Conservation (phyloP, 208 protist species). For the Leishmania guyanensis region DNA sequence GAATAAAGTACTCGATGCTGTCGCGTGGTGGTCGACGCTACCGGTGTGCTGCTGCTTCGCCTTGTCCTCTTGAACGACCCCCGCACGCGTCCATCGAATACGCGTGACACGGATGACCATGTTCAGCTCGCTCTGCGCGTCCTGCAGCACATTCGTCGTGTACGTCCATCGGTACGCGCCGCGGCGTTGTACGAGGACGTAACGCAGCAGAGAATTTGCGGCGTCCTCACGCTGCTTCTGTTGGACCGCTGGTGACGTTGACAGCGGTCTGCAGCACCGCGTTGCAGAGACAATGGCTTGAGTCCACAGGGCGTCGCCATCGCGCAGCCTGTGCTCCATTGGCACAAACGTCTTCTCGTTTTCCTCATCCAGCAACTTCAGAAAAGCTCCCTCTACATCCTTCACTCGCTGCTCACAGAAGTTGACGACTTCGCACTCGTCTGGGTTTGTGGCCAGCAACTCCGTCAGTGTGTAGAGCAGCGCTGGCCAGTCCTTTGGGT, state of each 20-base stretch:
- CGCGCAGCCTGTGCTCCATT: conserved; percentile 3
- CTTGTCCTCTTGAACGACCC: not conserved
- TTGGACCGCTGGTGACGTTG: conserved; percentile 3
- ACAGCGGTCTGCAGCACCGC: conserved; percentile 2
- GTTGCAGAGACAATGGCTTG: conserved; percentile 13
- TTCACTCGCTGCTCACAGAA: conserved; percentile 91
- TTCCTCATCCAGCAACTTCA: conserved; percentile 60
- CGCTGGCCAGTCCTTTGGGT: conserved; percentile 80
- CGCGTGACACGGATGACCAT: conserved; percentile 71
- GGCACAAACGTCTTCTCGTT: conserved; percentile 38
- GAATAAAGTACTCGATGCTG: not conserved
- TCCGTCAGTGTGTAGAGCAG: conserved; percentile 86
- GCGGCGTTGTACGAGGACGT: conserved; percentile 41
- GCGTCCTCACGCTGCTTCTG: conserved; percentile 26
- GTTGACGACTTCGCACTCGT: conserved; percentile 72
- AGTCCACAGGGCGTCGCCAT: conserved; percentile 25
- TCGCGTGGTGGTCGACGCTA: not conserved
- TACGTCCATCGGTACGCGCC: conserved; percentile 47
- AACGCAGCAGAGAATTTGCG: conserved; percentile 18
- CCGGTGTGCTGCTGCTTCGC: not conserved
- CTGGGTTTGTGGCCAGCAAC: conserved; percentile 58
- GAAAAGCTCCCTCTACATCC: conserved; percentile 78
- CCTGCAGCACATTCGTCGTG: conserved; percentile 44
- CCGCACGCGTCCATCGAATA: conserved; percentile 52
- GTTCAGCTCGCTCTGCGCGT: conserved; percentile 63